Conservation (phyloP, 1,284 basidiomycete genomes). For the Cyathus olla region DNA sequence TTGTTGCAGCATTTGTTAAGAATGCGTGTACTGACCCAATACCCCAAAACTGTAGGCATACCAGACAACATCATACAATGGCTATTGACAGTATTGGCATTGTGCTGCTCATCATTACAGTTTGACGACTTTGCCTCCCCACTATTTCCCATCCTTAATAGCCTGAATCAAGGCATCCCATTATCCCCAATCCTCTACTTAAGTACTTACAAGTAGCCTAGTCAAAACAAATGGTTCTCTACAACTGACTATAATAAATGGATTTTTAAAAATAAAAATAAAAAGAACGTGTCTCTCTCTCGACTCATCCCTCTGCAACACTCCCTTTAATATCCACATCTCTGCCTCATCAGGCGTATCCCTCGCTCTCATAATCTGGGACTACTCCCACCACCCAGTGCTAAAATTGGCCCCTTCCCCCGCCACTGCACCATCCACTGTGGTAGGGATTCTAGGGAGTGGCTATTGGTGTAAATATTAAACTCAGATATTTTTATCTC, state of each 20-base stretch:
- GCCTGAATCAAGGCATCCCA: not conserved
- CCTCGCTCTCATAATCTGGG: slow-evolving; percentile 94
- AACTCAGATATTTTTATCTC: no score
- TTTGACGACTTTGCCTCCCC: not conserved
- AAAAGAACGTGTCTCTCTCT: no score
- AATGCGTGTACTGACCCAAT: slow-evolving; percentile 59
- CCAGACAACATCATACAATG: not conserved
- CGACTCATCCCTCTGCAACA: slow-evolving; percentile 84
- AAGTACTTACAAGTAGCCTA: no score
- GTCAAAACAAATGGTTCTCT: no score
- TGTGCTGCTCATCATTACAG: not conserved
- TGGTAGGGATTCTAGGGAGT: no score
- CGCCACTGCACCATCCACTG: slow-evolving; percentile 74
- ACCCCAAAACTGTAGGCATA: not conserved
- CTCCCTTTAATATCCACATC: slow-evolving; percentile 91
- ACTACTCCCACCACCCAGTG: slow-evolving; percentile 62
- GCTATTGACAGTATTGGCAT: not conserved
- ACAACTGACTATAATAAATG: no score
- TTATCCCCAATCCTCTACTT: not conserved
- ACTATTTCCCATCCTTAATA: not conserved
- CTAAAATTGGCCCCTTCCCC: slow-evolving; percentile 58
- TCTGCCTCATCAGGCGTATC: slow-evolving; percentile 87
- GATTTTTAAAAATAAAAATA: no score
- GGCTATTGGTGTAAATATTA: no score
- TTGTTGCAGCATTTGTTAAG: slow-evolving; percentile 84